These are phyloP conservation scores for Penicillium rolfsii DNA, from an alignment of 2,329 filamentous ascomycete species.

Conservation along the genomic window DNA sequence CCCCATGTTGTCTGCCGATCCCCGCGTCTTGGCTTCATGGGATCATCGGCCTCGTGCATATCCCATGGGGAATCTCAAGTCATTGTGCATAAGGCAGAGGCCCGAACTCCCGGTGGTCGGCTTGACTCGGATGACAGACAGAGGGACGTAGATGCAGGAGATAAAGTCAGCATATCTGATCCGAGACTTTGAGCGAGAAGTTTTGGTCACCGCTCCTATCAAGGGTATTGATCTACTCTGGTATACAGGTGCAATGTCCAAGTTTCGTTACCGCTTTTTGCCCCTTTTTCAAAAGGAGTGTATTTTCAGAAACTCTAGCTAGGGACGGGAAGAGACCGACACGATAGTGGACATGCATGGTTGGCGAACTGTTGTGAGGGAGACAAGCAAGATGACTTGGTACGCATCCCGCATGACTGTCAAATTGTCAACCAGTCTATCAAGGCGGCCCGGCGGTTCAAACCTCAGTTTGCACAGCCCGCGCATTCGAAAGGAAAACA, in stretches of 20 bases:
- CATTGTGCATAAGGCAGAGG: neutral
- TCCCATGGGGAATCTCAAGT: neutral
- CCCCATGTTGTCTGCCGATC: neutral
- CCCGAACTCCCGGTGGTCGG: neutral
- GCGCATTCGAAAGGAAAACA: too few species aligned
- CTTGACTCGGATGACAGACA: too few species aligned
- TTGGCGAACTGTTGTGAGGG: too few species aligned
- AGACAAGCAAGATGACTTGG: too few species aligned
- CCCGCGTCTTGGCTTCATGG: neutral
- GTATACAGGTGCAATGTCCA: too few species aligned
- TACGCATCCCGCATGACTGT: too few species aligned
- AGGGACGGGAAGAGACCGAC: too few species aligned
- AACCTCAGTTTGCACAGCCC: too few species aligned
- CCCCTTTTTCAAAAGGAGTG: neutral
- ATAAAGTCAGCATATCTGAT: neutral
- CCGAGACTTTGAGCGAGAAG: neutral
- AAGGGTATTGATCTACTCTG: neutral
- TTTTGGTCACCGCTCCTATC: neutral
- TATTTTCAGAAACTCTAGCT: too few species aligned
- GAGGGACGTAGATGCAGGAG: neutral
- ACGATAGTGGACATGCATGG: too few species aligned
- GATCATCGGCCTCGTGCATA: neutral
- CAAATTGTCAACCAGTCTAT: neutral
- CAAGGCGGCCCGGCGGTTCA: too few species aligned
- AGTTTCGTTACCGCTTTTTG: neutral